phyloP scores from a whole-genome alignment of 805 yeast genomes.

The Pichia exigua region DNA sequence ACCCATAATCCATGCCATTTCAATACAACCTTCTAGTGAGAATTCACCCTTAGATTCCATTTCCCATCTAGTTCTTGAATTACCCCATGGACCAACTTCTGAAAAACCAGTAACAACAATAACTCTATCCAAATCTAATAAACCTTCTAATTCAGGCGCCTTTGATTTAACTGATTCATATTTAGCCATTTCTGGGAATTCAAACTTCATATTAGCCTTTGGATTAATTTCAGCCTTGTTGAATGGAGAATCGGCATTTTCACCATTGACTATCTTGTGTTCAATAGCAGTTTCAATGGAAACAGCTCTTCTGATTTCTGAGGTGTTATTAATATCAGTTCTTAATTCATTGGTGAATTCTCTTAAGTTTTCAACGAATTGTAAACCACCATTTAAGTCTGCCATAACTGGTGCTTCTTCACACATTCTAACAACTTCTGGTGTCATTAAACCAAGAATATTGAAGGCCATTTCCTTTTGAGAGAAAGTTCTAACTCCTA shows the following conservation, averaged over 20 bases:
- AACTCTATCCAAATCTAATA: slow-evolving; percentile 85
- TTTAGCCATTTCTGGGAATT: slow-evolving; percentile 82
- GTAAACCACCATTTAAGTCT: slow-evolving; percentile 98
- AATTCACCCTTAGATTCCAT: slow-evolving; percentile 95
- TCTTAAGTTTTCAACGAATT: slow-evolving; percentile 84
- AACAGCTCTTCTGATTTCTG: slow-evolving; percentile 93
- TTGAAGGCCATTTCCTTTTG: slow-evolving; percentile 99
- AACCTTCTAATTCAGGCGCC: slow-evolving; percentile 75
- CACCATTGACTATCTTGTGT: slow-evolving; percentile 78
- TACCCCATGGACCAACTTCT: slow-evolving; percentile 99
- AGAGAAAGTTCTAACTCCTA: slow-evolving; percentile 96
- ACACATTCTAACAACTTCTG: slow-evolving; percentile 75
- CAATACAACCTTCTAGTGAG: slow-evolving; percentile 95
- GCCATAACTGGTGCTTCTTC: slow-evolving; percentile 96
- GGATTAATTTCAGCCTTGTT: slow-evolving; percentile 74
- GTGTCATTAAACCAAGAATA: slow-evolving; percentile 86
- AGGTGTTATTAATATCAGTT: slow-evolving; percentile 64
- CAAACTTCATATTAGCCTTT: slow-evolving; percentile 89
- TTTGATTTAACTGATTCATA: slow-evolving; percentile 62
- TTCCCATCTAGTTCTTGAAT: slow-evolving; percentile 98
- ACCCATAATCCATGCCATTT: slow-evolving; percentile 99
- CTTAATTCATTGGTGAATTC: slow-evolving; percentile 78
- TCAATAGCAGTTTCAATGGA: slow-evolving; percentile 90
- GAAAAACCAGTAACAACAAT: slow-evolving; percentile 96
- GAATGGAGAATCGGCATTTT: slow-evolving; percentile 79